Evolutionary conservation across 179 eudicot genomes (phyloP), one percentile per base, ranked within the genome.

Genomic region (Actinidia polygama): DNA sequence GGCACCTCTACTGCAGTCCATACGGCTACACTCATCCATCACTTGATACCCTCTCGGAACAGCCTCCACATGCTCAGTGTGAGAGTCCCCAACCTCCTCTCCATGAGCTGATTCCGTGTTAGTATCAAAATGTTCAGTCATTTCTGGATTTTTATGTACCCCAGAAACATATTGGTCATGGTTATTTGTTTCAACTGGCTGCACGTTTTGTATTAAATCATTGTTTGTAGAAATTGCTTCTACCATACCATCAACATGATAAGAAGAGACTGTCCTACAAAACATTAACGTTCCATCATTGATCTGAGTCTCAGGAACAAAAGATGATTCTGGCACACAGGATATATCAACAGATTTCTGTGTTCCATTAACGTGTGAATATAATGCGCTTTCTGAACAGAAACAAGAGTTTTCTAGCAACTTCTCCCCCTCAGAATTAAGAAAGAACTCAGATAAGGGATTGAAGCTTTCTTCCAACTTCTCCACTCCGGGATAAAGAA

Each of bases 1-100:
- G 79, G 87, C 81, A 85, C 82, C 85, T 84, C 80, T 86, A 82
- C 53, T 83, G 83, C 93, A 93, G 83, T 90, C 90, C 83, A 93
- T 88, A 46, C 98, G 98, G 82, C 99, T 96, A 84, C 99, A 96
- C 82, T 96, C 99, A 75, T 96, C 99, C 96, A 95, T 85, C 57
- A 84, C 86, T 81, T 84, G 95, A 88, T 87, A 90, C 18, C 89
- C 90, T 77, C 92, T 90, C 59, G 89, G 86, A 83, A 84, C 85
- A 86, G 87, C 84, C 59, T 83, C 90, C 73, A 66, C 80, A 73
- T 77, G 82, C 82, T 91, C 93, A 81, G 83, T 84, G 67, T 89
- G 87, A 76, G 92, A 89, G 84, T 94, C 97, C 57, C 90, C 94
- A 54, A 87, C 86, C 84, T 92, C 93, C 85, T 91, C 97, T 83